Percentiles rank a stretch among this genome's conserved stretches.
These are phyloP conservation scores for Kodamaea kakaduensis DNA, from an alignment of 805 yeast genomes.

Conservation along the genomic window DNA sequence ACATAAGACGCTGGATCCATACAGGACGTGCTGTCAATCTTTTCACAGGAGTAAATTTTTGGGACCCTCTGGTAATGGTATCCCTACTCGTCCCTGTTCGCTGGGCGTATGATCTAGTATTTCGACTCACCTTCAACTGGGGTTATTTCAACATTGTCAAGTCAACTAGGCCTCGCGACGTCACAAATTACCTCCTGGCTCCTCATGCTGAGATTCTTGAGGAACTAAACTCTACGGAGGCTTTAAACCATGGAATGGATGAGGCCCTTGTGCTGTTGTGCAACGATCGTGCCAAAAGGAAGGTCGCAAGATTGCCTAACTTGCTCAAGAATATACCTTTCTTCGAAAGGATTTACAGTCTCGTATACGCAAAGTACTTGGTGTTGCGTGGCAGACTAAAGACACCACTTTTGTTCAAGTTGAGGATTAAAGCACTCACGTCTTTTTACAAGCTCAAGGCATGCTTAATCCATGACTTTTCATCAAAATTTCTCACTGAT, in stretches of 20 bases:
- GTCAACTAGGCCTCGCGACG: conserved; percentile 28
- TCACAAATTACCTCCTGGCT: conserved; percentile 27
- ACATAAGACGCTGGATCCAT: conserved; percentile 7
- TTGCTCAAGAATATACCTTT: conserved; percentile 5
- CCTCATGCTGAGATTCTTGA: conserved; percentile 23
- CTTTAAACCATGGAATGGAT: conserved; percentile 2
- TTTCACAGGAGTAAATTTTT: conserved; percentile 24
- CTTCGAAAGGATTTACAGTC: conserved; percentile 1
- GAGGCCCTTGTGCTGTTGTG: conserved; percentile 1
- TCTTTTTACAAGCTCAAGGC: conserved; percentile 27
- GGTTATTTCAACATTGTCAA: conserved; percentile 28
- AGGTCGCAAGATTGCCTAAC: conserved; percentile 3
- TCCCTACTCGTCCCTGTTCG: conserved; percentile 33
- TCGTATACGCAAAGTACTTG: not conserved
- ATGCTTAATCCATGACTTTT: conserved; percentile 33
- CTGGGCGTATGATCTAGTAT: conserved; percentile 34
- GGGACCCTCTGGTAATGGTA: conserved; percentile 30
- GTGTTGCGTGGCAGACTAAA: conserved; percentile 1
- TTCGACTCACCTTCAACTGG: conserved; percentile 30
- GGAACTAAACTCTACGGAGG: conserved; percentile 13
- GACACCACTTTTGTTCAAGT: conserved; percentile 3
- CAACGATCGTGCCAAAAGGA: conserved; percentile 1
- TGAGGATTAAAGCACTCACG: conserved; percentile 10
- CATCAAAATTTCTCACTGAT: conserved; percentile 19
- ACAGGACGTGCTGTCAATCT: conserved; percentile 5